phyloP scores from a whole-genome alignment of 768 basidiomycete genomes.

The Leccinum obscurum region DNA sequence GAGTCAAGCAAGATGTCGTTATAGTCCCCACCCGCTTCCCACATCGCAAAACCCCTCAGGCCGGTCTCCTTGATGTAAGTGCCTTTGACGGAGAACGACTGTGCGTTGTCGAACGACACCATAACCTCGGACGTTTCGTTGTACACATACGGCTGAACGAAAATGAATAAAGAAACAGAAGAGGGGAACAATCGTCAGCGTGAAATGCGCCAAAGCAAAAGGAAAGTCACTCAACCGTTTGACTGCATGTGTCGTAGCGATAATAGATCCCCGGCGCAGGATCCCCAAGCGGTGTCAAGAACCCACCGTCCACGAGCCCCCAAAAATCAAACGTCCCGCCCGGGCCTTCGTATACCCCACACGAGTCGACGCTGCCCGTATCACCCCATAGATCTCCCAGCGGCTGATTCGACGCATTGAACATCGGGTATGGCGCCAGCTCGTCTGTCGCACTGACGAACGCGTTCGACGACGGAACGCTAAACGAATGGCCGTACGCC shows the following conservation, averaged over 20 bases:
- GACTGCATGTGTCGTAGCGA: constrained; percentile 60
- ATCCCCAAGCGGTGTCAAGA: constrained; percentile 37
- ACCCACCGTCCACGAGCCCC: constrained; percentile 60
- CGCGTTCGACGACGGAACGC: constrained; percentile 39
- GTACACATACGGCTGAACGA: constrained; percentile 46
- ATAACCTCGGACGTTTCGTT: constrained; percentile 50
- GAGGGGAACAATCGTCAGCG: too few relatives aligned
- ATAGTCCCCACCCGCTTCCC: constrained; percentile 68
- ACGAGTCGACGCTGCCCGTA: constrained; percentile 47
- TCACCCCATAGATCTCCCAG: constrained; percentile 60
- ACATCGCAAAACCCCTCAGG: constrained; percentile 64
- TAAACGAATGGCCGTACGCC: constrained; percentile 73
- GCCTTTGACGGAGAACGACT: constrained; percentile 60
- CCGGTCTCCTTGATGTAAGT: constrained; percentile 50
- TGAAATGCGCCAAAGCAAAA: too few relatives aligned
- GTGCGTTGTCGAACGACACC: constrained; percentile 62
- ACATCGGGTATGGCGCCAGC: constrained; percentile 51
- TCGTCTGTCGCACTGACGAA: constrained; percentile 34
- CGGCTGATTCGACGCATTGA: constrained; percentile 43
- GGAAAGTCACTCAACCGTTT: constrained; percentile 53
- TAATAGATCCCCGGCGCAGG: constrained; percentile 47
- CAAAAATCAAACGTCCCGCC: constrained; percentile 61
- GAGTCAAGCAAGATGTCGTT: constrained; percentile 60
- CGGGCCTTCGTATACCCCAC: constrained; percentile 47
- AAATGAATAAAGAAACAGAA: too few relatives aligned